Evolutionary conservation across 2,329 filamentous ascomycete genomes (phyloP), one percentile per base, ranked within the genome.

Genomic region (Taxawa tesnikishii): DNA sequence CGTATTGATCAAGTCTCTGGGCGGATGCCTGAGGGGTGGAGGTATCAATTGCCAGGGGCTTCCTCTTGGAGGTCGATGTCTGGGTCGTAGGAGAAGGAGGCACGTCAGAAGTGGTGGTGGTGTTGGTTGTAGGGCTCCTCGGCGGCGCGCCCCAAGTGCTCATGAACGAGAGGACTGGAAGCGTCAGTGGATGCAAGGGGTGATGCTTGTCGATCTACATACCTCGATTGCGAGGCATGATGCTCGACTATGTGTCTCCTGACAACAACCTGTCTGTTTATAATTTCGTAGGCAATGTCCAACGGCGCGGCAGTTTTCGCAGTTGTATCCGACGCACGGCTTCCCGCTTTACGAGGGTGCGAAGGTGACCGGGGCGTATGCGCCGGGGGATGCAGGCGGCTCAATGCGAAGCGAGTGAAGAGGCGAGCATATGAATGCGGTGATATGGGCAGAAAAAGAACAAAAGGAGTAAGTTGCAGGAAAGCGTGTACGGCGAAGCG

Each of bases 131-230:
- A 10, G 52, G 47, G 33, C 55, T 50, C 45, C 54, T 51, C 43
- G 59, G 43, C 40, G 48, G 38, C 50, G 58, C 46, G 49, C 79
- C 79, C 65, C 82, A 77, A 60, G 78, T 75, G 56, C 81, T 84
- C 71, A 92, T 88, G 60, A 92, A 92, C 47, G 83, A 92, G 47
- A 85, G 68, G 36, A 93, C 84, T 92, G 58, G 11, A n/a, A 31
- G 26, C 16, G 37, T 41, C 32, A 46, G 43, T 12, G 26, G 24
- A 16, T 26, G 12, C 7, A 12, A 18, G 16, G 34, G 26, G 28
- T 21, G 31, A 36, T 29, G 39, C 28, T 35, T 32, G 31, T 25
- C 26, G 33, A 27, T 15, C 13, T 10, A 50, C 49, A 34, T 46
- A 51, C 49, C 49, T 32, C 50, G 49, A 40, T 46, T 49, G 38